Conservation (phyloP, 345 rosid genomes). For the Salix dunnii region DNA sequence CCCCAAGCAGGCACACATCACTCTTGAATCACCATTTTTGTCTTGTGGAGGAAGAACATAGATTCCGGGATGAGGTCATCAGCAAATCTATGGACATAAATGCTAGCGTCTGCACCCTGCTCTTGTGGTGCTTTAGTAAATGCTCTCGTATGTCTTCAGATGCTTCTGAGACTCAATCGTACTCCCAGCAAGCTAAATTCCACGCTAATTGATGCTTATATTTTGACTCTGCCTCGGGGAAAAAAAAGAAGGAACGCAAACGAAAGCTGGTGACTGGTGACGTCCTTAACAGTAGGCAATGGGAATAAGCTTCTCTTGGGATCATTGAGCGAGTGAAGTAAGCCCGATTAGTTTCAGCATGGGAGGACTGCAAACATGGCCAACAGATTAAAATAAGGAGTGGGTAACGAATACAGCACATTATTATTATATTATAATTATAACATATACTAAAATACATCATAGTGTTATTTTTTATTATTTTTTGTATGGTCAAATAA, state of each 20-base stretch:
- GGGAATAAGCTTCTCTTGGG: conserved; percentile 1
- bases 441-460: too few species aligned
- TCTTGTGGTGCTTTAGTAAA: conserved; percentile 32
- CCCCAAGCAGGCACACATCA: too few species aligned
- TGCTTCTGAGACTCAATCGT: conserved; percentile 26
- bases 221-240: conserved; percentile 35
- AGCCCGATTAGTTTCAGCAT: too few species aligned
- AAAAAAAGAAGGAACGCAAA: conserved; percentile 20
- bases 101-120: conserved; percentile 61
- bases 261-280: conserved; percentile 22
- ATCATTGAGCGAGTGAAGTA: neutral
- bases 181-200: conserved; percentile 24
- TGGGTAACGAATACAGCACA: too few species aligned
- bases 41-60: conserved; percentile 53
- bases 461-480: too few species aligned
- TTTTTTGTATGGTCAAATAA: too few species aligned
- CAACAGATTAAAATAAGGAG: too few species aligned
- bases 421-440: too few species aligned
- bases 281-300: conserved; percentile 2
- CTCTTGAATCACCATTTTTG: conserved; percentile 32
- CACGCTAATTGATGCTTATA: conserved; percentile 33
- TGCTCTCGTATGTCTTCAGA: conserved; percentile 38
- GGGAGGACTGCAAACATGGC: too few species aligned
- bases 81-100: conserved; percentile 62
- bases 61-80: conserved; percentile 65